Percentiles rank a stretch among this genome's conserved stretches.
Conservation (phyloP, 768 basidiomycete genomes). For the Hydnomerulius pinastri region DNA sequence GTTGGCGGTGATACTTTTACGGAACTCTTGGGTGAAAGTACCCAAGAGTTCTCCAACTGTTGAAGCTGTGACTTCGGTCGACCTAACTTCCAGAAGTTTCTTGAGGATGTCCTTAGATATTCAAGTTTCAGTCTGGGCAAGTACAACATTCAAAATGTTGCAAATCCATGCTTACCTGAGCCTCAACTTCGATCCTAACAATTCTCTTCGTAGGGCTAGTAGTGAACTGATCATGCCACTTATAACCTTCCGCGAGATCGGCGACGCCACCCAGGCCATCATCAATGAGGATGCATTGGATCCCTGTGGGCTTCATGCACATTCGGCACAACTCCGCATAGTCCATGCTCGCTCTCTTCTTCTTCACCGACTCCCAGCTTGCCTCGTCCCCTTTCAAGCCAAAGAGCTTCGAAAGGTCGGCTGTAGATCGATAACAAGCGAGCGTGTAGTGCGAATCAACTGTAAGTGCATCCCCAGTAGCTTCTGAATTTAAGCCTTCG, state of each 20-base stretch:
- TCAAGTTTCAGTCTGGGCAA: constrained; percentile 5
- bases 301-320: constrained; percentile 57
- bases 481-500: constrained; percentile 69
- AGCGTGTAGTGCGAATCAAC: constrained; percentile 57
- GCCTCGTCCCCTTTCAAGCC: constrained; percentile 35
- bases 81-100: constrained; percentile 21
- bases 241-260: constrained; percentile 48
- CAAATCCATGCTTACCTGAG: constrained; percentile 60
- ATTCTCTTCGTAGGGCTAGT: constrained; percentile 56
- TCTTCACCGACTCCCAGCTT: constrained; percentile 64
- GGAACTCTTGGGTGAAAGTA: constrained; percentile 39
- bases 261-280: constrained; percentile 61
- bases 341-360: constrained; percentile 39
- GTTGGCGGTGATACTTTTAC: constrained; percentile 33
- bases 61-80: constrained; percentile 15
- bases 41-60: constrained; percentile 11
- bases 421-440: constrained; percentile 57
- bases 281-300: constrained; percentile 71
- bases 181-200: constrained; percentile 67
- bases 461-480: constrained; percentile 50
- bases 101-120: constrained; percentile 13
- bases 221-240: constrained; percentile 67
- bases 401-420: constrained; percentile 55
- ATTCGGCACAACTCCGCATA: constrained; percentile 60
- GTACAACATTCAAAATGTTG: background rate